These are phyloP conservation scores for Athelia psychrophila DNA, from an alignment of 1,284 basidiomycete genomes.

Conservation along the genomic window DNA sequence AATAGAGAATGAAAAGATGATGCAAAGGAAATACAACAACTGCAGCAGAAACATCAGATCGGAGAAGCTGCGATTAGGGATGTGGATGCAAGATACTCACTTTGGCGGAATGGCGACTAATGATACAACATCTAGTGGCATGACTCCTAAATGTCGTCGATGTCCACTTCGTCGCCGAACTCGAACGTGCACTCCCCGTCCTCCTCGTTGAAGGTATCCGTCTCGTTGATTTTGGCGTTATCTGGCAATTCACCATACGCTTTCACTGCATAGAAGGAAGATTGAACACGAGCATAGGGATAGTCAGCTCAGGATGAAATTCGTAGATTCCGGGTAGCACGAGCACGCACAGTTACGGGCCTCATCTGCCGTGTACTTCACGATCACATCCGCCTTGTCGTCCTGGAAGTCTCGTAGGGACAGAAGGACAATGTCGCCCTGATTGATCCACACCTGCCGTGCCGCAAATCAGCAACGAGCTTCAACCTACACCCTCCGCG, in stretches of 20 bases:
- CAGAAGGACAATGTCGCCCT: conserved; percentile 95
- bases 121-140: neutral
- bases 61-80: too few relatives aligned
- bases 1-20: neutral
- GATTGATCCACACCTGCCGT: conserved; percentile 97
- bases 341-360: conserved; percentile 70
- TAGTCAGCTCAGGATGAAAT: neutral
- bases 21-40: too few relatives aligned
- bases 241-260: conserved; percentile 97
- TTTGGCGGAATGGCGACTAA: too few relatives aligned
- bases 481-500: conserved; percentile 1
- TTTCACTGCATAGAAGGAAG: conserved; percentile 60
- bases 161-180: conserved; percentile 84
- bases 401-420: conserved; percentile 99
- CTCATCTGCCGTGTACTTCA: conserved; percentile 97
- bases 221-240: conserved; percentile 99
- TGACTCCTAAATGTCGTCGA: conserved; percentile 68
- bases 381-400: conserved; percentile 98
- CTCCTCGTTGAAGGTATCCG: conserved; percentile 88
- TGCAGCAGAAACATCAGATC: conserved; percentile 2
- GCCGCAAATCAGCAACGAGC: too few relatives aligned
- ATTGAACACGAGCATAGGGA: conserved; percentile 2
- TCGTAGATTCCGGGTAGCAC: neutral
- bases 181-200: conserved; percentile 89
- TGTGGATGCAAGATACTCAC: too few relatives aligned